Evolutionary conservation across 441 rosid genomes (phyloP), one percentile per base, ranked within the genome.

Genomic region (Erodium trifolium): DNA sequence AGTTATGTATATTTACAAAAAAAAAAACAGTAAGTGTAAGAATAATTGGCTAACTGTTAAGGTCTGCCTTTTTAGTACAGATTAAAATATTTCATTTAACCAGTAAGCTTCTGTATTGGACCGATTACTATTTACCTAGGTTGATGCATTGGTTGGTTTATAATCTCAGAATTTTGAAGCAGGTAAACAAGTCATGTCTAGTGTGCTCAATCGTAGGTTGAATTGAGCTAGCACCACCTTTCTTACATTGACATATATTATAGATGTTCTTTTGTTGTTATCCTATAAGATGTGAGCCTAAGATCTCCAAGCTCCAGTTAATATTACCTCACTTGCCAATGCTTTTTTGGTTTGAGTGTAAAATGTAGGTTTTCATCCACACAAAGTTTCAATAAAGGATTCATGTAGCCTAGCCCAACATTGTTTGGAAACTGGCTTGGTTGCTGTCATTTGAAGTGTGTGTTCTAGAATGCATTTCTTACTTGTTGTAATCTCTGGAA

Each of bases 231-330:
- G 60, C 13, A 53, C 60, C 18, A n/a, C 7, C 60, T 53, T 53
- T 53, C 18, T n/a, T 5, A 5, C 5, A 53, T 14, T n/a, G 13
- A 18, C 13, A n/a, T 53, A 53, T 53, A 14, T 53, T 53, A n/a
- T 14, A 14, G 18, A 53, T 53, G 60, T 53, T 53, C 19, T 16
- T 53, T 3, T 34, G 37, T 34, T 34, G 60, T 53, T 53, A 53
- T n/a, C 18, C 60, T n/a, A 53, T n/a, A n/a, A 14, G 60, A 53
- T 53, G 60, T 53, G 60, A 53, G 60, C 60, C 60, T 16, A 53
- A 14, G 8, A 53, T 53, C 60, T 53, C 60, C 60, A 53, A 53
- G 14, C 19, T 4, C 18, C 18, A 53, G 18, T 6, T n/a, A n/a
- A 53, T n/a, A 14, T 18, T 3, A 53, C 37, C 37, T 34, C 37